Evolutionary conservation across 805 yeast genomes (phyloP), one percentile per base, ranked within the genome.

Genomic region (Wickerhamiella dianesei): DNA sequence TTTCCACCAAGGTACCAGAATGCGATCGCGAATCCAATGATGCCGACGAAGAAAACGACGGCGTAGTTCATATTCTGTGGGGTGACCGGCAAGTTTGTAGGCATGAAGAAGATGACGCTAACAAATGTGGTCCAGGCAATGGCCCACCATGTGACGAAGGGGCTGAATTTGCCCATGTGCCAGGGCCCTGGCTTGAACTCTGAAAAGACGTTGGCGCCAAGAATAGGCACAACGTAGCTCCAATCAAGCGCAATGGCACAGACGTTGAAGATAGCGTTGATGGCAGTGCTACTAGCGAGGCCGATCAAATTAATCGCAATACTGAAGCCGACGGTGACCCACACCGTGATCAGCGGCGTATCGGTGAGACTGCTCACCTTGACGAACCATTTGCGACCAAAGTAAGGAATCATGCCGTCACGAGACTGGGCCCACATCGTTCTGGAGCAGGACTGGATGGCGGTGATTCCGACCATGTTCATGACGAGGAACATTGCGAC

Each of bases 341-440:
- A 72, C 21, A 64, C 62, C 0, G 84, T 82, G 57, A 75, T 68
- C 44, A 80, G 68, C 4, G 87, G 87, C 3, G 84, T 80, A 51
- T 68, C 64, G 35, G 83, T 77, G 40, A 47, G 41, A 41, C 65
- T 61, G 62, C 74, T 71, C 44, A 80, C 82, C 20, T 57, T 56
- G 51, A 41, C 75, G 46, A 77, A 65, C 46, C 46, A 51, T 8
- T 43, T 18, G 18, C 41, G 46, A 2, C 53, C 52, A 19, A 51
- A 40, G 21, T 44, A 52, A 8, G 88, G 88, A 51, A 80, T 68
- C 44, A 86, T 86, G 53, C 79, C 76, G 60, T 81, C 89, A 64
- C 89, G 73, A 35, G 84, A 77, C 60, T 80, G 79, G 3, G 86
- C 85, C 80, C 83, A 81, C 48, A 79, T 69, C 57, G 80, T 85